Conservation (phyloP, 2,329 filamentous ascomycete genomes). For the Paecilomyces niveus region DNA sequence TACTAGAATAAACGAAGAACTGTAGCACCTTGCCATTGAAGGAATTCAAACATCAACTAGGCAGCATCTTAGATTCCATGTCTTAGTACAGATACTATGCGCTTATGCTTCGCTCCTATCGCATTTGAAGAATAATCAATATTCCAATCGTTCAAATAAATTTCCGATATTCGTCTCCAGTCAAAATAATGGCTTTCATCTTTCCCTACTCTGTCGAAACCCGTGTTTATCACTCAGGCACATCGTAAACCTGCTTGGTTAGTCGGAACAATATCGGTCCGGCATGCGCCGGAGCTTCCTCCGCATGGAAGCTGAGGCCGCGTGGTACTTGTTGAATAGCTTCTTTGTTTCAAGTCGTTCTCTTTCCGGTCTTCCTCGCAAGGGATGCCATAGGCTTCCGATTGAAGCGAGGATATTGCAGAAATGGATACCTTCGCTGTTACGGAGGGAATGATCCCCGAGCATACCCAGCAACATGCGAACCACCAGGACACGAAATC, state of each 20-base stretch:
- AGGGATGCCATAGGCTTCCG: slow-evolving; percentile 2
- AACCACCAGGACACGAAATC: slow-evolving; percentile 16
- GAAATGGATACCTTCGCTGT: slow-evolving; percentile 39
- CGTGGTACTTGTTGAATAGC: neutral
- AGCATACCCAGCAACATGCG: slow-evolving; percentile 19
- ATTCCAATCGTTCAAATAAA: neutral
- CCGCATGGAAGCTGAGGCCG: slow-evolving; percentile 5
- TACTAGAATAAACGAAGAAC: no score
- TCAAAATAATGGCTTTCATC: neutral
- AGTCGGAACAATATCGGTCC: slow-evolving; percentile 28
- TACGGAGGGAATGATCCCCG: slow-evolving; percentile 31
- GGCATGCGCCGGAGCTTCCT: slow-evolving; percentile 18
- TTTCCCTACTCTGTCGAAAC: neutral
- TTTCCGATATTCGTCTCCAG: no score
- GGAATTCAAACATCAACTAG: neutral
- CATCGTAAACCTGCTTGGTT: slow-evolving; percentile 8
- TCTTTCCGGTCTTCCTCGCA: neutral
- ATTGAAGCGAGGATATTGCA: neutral
- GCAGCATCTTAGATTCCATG: neutral
- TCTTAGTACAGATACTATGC: neutral
- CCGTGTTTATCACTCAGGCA: neutral
- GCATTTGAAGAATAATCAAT: neutral
- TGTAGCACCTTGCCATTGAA: neutral
- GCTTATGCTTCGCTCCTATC: neutral
- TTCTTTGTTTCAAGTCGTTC: neutral